Evolutionary conservation across 371 early-diverging fungal genomes (phyloP).

Genomic region (Circinella minor): DNA sequence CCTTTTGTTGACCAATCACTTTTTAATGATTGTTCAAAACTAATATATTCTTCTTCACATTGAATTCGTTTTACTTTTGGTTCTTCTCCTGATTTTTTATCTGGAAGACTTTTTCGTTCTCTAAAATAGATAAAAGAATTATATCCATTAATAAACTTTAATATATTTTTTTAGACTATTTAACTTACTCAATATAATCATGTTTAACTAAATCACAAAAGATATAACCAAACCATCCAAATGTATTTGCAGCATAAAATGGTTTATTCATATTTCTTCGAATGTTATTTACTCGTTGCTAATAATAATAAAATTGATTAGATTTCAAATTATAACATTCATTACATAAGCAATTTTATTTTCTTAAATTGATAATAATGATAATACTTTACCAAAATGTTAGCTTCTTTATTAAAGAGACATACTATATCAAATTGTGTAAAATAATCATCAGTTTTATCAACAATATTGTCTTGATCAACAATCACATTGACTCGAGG

Average conservation of each 20-base stretch:
- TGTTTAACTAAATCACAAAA: constrained; percentile 81
- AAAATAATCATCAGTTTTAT: constrained; percentile 58
- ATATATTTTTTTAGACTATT: neutral
- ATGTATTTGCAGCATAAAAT: constrained; percentile 71
- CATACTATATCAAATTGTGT: constrained; percentile 71
- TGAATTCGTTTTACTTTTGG: constrained; percentile 44
- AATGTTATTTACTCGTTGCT: constrained; percentile 63
- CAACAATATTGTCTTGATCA: constrained; percentile 49
- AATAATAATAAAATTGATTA: neutral
- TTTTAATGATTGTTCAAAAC: constrained; percentile 41
- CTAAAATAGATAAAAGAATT: neutral
- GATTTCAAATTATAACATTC: too few relatives aligned
- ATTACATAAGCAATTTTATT: neutral
- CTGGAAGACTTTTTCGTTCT: constrained; percentile 19
- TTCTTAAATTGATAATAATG: neutral
- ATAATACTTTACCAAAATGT: constrained; percentile 31
- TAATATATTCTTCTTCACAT: constrained; percentile 44
- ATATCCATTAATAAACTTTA: neutral
- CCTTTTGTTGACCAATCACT: constrained; percentile 38
- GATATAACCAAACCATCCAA: constrained; percentile 83
- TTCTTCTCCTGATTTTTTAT: constrained; percentile 34
- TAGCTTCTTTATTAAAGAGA: constrained; percentile 49
- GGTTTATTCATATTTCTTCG: constrained; percentile 60
- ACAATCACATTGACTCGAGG: constrained; percentile 73
- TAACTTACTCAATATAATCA: constrained; percentile 67